Conservation (phyloP, 225 moss, liverwort and hornwort species). For the Bryoerythrophyllum caledonicum region DNA sequence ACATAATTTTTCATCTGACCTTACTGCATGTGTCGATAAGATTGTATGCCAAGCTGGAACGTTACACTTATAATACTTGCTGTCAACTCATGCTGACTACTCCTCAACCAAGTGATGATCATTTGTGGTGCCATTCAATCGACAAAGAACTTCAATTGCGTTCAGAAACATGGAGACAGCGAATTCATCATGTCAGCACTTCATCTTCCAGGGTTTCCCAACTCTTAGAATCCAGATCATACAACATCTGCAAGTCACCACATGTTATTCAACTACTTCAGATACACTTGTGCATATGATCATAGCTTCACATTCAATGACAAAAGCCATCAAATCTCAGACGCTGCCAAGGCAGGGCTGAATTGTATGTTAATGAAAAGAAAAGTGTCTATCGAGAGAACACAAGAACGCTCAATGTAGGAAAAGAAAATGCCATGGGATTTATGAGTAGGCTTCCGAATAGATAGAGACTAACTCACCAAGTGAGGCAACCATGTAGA, state of each 20-base stretch:
- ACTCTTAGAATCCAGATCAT: slow-evolving; percentile 13
- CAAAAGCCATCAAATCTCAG: no score
- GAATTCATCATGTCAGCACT: not conserved
- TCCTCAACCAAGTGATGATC: not conserved
- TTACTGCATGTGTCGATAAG: no score
- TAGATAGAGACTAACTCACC: slow-evolving; percentile 1
- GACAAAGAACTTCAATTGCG: no score
- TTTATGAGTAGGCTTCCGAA: slow-evolving; percentile 6
- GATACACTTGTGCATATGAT: not conserved
- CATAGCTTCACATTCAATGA: not conserved
- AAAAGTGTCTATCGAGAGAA: no score
- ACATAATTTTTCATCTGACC: not conserved
- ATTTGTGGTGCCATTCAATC: no score
- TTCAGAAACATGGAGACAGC: no score
- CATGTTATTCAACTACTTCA: not conserved
- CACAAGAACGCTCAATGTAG: not conserved
- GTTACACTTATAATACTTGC: no score
- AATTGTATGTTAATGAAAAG: no score
- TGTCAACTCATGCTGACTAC: no score
- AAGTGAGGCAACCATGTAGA: not conserved
- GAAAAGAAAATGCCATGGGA: slow-evolving; percentile 4
- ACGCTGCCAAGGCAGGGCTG: no score
- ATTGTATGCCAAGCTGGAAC: no score
- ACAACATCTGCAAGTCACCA: slow-evolving; percentile 16
- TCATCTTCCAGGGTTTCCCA: slow-evolving; percentile 14